Conservation (phyloP, 164 flowering plant species). For the Umbellularia californica region DNA sequence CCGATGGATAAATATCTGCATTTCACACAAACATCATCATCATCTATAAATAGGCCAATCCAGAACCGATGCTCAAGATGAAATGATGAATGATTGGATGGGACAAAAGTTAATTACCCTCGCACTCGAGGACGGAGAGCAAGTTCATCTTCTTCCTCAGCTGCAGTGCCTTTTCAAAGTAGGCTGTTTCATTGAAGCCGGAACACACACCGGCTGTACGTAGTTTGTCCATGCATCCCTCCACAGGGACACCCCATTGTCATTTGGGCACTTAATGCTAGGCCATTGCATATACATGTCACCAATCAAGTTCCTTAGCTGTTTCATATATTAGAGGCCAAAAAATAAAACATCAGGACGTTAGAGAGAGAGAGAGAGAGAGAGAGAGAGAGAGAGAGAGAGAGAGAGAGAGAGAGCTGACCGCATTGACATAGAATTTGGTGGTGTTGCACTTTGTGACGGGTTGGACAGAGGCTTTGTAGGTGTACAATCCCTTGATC, state of each 20-base stretch:
- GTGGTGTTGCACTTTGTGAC: not conserved
- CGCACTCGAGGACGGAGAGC: not conserved
- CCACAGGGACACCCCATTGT: not conserved
- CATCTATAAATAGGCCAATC: too few relatives aligned
- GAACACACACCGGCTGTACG: slow-evolving; percentile 1
- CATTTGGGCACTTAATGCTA: not conserved
- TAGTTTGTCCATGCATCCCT: not conserved
- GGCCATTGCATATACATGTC: not conserved
- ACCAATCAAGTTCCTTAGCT: not conserved
- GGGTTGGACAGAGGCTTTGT: not conserved
- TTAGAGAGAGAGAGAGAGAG: not conserved
- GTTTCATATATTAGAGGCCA: not conserved
- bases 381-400: not conserved
- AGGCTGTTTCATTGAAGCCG: not conserved
- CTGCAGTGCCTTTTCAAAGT: not conserved
- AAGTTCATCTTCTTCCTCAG: not conserved
- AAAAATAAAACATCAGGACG: too few relatives aligned
- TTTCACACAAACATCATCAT: not conserved
- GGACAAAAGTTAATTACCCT: not conserved
- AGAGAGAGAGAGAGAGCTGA: not conserved
- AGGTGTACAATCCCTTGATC: not conserved
- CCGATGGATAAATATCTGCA: not conserved
- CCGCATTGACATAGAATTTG: not conserved
- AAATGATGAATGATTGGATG: not conserved
- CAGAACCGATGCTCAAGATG: too few relatives aligned